Conservation (phyloP, 1,284 basidiomycete genomes). For the Malassezia globosa region DNA sequence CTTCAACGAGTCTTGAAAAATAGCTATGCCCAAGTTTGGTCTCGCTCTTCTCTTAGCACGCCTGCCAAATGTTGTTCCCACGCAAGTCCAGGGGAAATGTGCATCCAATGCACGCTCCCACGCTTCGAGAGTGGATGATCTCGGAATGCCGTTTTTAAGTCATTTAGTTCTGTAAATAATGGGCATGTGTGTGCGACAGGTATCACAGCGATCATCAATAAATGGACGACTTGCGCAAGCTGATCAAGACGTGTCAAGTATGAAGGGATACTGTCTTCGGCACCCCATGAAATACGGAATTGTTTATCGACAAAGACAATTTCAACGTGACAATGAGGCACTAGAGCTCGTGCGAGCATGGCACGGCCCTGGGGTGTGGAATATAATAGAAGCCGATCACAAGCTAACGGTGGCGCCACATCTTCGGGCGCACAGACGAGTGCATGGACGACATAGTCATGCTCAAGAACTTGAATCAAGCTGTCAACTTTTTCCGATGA, state of each 20-base stretch:
- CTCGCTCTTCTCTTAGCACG: neutral
- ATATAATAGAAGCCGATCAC: slow-evolving; percentile 9
- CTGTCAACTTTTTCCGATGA: neutral
- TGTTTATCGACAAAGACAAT: neutral
- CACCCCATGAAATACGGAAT: neutral
- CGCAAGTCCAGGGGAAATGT: neutral
- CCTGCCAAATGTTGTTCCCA: neutral
- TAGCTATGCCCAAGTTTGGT: neutral
- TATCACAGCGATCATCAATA: slow-evolving; percentile 1
- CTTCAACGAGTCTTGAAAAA: neutral
- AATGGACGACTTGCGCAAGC: slow-evolving; percentile 6
- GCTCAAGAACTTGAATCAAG: neutral
- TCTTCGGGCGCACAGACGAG: slow-evolving; percentile 4
- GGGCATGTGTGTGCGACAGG: neutral
- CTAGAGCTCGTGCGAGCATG: slow-evolving; percentile 11
- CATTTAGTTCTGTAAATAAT: neutral
- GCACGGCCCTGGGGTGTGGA: slow-evolving; percentile 9
- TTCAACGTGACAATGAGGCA: slow-evolving; percentile 14
- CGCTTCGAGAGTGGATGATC: slow-evolving; percentile 4
- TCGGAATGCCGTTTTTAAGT: neutral
- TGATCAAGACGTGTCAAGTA: slow-evolving; percentile 11
- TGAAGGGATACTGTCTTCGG: neutral
- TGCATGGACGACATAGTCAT: neutral
- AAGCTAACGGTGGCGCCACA: neutral
- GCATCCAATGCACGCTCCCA: neutral